Evolutionary conservation across 2,329 filamentous ascomycete genomes (phyloP), one percentile per base, ranked within the genome.

Genomic region (Acrocalymma vagum): DNA sequence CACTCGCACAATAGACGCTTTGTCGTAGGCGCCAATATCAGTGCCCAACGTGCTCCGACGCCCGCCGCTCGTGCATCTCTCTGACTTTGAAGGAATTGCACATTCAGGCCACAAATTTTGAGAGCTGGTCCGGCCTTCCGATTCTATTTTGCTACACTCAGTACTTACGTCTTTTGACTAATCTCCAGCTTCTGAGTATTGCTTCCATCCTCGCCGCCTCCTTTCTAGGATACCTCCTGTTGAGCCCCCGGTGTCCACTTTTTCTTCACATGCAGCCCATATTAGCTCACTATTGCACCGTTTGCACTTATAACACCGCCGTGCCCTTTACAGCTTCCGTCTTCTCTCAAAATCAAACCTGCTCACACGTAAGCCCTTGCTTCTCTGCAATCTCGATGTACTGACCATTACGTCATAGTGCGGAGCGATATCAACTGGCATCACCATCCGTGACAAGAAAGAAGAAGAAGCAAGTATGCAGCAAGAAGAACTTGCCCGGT

Each of bases 401-500:
- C 66, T 70, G 36, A 71, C 49, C 18, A 42, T 58, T 65, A 65
- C 64, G 60, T 68, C 60, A 66, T 69, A 78, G 74, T 77, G 73
- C 61, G 72, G 72, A 42, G 58, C 62, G 24, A 60, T 65, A 38
- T 71, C 69, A 27, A 57, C 51, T 14, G 73, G 73, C 24, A 69
- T 78, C 69, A 74, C 74, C 70, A 60, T 67, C 24, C 62, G 58
- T 41, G 48, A 39, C 32, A 63, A 61, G 45, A 51, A 61, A 42
- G 55, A 61, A 39, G 54, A 64, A 38, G 42, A 60, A 38, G 55
- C 52, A 54, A 58, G 52, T 72, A 83, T 87, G 70, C 80, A 84
- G 59, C 85, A 92, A 65, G 88, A 95, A 51, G 91, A 95, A 56
- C 85, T 96, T 23, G 81, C 86, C n/a, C 76, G 81, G 44, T 84